phyloP scores from a whole-genome alignment of 106 monocot species.

The Dendrobium huoshanense region DNA sequence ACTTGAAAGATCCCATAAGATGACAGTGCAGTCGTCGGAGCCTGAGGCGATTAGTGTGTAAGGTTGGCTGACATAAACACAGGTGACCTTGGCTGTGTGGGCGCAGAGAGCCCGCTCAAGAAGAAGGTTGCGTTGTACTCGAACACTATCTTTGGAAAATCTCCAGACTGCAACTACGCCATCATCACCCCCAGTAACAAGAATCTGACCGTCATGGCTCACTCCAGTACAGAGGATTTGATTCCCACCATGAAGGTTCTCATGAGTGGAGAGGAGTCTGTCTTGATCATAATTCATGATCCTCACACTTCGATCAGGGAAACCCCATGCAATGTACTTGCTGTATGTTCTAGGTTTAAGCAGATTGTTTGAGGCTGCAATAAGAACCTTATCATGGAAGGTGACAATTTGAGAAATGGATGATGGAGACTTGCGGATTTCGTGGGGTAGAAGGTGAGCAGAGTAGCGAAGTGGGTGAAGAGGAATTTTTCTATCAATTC shows the following conservation, averaged over 20 bases:
- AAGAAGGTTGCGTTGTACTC: conserved; percentile 27
- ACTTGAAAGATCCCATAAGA: conserved; percentile 75
- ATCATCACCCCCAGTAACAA: conserved; percentile 89
- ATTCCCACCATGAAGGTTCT: conserved; percentile 83
- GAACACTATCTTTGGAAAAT: conserved; percentile 40
- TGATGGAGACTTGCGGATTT: conserved; percentile 44
- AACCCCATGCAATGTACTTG: conserved; percentile 92
- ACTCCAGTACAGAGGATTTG: conserved; percentile 86
- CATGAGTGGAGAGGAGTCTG: conserved; percentile 72
- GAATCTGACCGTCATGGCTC: conserved; percentile 81
- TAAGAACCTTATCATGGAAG: conserved; percentile 69
- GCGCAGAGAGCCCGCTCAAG: conserved; percentile 65
- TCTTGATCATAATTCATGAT: conserved; percentile 90
- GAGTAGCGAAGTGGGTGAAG: conserved; percentile 73
- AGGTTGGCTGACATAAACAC: conserved; percentile 80
- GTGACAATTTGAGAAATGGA: conserved; percentile 68
- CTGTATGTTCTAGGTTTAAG: conserved; percentile 72
- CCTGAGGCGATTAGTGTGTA: conserved; percentile 77
- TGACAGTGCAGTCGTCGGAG: conserved; percentile 88
- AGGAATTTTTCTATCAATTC: conserved; percentile 46
- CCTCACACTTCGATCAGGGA: conserved; percentile 86
- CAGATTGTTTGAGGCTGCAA: conserved; percentile 49
- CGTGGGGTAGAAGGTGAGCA: conserved; percentile 46
- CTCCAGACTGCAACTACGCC: conserved; percentile 81
- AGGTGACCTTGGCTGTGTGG: conserved; percentile 77